A percentile compares a stretch with the other conserved stretches of the same genome.
These are phyloP conservation scores for Calocybe gambosa DNA, from an alignment of 1,284 basidiomycete genomes.

Conservation along the genomic window DNA sequence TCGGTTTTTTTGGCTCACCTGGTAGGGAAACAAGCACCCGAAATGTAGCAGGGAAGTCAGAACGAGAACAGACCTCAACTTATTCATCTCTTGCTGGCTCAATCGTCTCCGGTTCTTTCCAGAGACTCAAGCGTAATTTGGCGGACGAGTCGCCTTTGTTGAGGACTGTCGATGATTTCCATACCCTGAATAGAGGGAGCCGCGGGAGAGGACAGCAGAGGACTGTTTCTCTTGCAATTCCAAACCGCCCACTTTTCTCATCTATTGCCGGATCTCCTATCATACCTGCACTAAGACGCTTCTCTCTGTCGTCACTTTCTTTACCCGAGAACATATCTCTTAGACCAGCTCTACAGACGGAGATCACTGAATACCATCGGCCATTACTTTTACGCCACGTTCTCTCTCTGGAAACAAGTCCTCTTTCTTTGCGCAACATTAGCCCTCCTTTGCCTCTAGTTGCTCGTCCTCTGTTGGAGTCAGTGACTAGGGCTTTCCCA, in stretches of 20 bases:
- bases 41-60: slow-evolving; percentile 15
- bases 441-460: slow-evolving; percentile 12
- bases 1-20: slow-evolving; percentile 42
- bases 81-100: neutral
- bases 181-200: neutral
- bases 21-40: slow-evolving; percentile 34
- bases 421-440: neutral
- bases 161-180: slow-evolving; percentile 6
- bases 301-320: slow-evolving; percentile 24
- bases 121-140: slow-evolving; percentile 15
- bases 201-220: slow-evolving; percentile 5
- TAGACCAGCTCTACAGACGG: slow-evolving; percentile 17
- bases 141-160: slow-evolving; percentile 5
- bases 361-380: slow-evolving; percentile 14
- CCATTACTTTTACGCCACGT: slow-evolving; percentile 15
- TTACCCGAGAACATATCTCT: slow-evolving; percentile 18
- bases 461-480: slow-evolving; percentile 6
- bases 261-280: slow-evolving; percentile 4
- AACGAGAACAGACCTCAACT: slow-evolving; percentile 9
- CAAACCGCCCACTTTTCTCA: slow-evolving; percentile 17
- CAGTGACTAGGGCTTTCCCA: slow-evolving; percentile 7
- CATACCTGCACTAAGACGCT: slow-evolving; percentile 19
- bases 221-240: slow-evolving; percentile 17
- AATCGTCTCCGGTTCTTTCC: slow-evolving; percentile 12
- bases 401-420: neutral